Conservation (phyloP, 164 flowering plant genomes). For the Vitis amurensis region DNA sequence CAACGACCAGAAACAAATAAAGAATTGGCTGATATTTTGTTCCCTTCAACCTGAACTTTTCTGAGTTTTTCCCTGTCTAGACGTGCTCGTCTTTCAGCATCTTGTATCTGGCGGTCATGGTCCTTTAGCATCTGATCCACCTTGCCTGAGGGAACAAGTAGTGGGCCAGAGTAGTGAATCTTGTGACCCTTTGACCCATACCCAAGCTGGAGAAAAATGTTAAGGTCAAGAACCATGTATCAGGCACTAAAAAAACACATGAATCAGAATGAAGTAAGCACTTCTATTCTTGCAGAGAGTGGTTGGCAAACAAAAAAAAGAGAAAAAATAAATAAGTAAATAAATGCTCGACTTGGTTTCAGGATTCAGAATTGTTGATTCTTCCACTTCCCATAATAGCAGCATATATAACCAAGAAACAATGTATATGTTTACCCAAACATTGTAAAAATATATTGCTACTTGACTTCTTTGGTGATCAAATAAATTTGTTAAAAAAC, state of each 20-base stretch:
- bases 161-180: constrained; percentile 93
- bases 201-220: constrained; percentile 48
- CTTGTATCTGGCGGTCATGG: constrained; percentile 93
- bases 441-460: no score
- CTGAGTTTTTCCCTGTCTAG: constrained; percentile 67
- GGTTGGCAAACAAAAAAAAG: no score
- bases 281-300: no score
- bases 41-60: constrained; percentile 58
- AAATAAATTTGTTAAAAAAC: no score
- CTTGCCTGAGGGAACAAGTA: constrained; percentile 73
- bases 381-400: no score
- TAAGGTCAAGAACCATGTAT: neutral
- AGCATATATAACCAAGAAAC: no score
- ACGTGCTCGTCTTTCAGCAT: constrained; percentile 87
- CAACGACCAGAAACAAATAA: constrained; percentile 54
- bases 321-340: no score
- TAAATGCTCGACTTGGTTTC: no score
- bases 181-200: constrained; percentile 88
- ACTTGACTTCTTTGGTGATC: no score
- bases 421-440: no score
- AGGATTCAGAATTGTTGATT: no score
- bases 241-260: neutral
- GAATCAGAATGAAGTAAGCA: neutral
- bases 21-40: constrained; percentile 43
- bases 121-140: constrained; percentile 91